Evolutionary conservation across 1,139 yeast genomes (phyloP).

Genomic region (Sugiyamaella japonica): DNA sequence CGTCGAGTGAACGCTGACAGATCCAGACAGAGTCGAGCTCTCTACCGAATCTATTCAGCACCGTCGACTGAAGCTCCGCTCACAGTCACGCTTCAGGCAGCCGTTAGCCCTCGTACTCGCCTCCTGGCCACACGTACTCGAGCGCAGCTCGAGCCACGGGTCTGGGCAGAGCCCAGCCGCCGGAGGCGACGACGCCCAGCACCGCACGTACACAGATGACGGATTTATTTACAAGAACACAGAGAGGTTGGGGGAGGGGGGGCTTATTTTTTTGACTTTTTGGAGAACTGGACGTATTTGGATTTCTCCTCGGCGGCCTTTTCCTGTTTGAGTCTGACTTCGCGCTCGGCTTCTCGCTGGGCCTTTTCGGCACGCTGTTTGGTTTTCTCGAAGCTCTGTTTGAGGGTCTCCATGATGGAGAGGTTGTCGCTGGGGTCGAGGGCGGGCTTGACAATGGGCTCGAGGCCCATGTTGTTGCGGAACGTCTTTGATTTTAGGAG

Average conservation of each 20-base stretch:
- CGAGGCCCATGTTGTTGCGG: slow-evolving; percentile 61
- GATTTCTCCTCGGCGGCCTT: slow-evolving; percentile 31
- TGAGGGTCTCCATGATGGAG: slow-evolving; percentile 44
- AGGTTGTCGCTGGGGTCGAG: slow-evolving; percentile 43
- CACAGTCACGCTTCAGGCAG: too few relatives aligned
- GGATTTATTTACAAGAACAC: slow-evolving; percentile 12
- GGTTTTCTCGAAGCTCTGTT: slow-evolving; percentile 59
- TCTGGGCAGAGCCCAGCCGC: slow-evolving; percentile 14
- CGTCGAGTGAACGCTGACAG: too few relatives aligned
- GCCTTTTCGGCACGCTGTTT: slow-evolving; percentile 49
- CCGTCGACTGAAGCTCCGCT: too few relatives aligned
- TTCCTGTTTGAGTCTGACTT: slow-evolving; percentile 29
- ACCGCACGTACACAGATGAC: neutral
- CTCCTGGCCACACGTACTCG: neutral
- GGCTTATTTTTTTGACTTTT: slow-evolving; percentile 20
- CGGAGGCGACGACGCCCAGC: neutral
- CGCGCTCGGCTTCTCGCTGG: slow-evolving; percentile 37
- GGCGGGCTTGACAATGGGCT: slow-evolving; percentile 59
- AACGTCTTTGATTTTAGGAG: slow-evolving; percentile 59
- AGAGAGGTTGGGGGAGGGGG: too few relatives aligned
- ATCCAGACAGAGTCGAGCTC: too few relatives aligned
- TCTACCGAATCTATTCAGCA: too few relatives aligned
- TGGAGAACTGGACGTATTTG: slow-evolving; percentile 25
- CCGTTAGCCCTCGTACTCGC: too few relatives aligned
- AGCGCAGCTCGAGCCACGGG: slow-evolving; percentile 1